Evolutionary conservation across 2,329 filamentous ascomycete genomes (phyloP), one percentile per base, ranked within the genome.

Genomic region (Aspergillus viridinutans): DNA sequence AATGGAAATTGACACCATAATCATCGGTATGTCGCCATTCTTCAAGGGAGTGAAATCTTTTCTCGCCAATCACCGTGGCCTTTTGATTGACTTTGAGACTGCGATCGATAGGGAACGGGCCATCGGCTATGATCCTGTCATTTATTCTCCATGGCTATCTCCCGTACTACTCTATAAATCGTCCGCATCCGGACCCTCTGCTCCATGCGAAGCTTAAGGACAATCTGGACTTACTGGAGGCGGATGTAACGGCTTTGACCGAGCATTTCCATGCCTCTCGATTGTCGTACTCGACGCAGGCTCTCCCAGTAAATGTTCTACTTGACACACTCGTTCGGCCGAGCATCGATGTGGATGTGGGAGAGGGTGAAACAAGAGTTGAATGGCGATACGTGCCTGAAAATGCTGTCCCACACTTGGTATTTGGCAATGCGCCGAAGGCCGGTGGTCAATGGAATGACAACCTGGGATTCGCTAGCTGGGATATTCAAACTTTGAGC

Each of bases 111-210:
- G 84, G 84, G 66, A 85, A 84, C 67, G 84, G 84, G 55, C 84
- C 84, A 49, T 83, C 84, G 52, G 81, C 84, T 52, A 77, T 86
- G 72, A 82, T 85, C 62, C 76, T 86, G 38, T 85, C 83, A 49
- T 86, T 83, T 68, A 84, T 86, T 47, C 78, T 86, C 28, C 83
- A 86, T 69, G 84, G 84, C 40, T 76, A 85, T 64, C 74, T 85
- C 53, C 84, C 84, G 4, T 80, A 78, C 65, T 86, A 86, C 64
- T 71, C 77, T 40, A 71, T 77, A 3, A 63, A 72, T 25, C 72
- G 69, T 54, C 79, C 79, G 38, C 84, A 86, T 70, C 81, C 83
- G 38, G 84, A 86, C 68, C 71, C 76, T 29, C 72, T 85, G 21
- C 76, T 86, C 7, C 78, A 85, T 66, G 69, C 76, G 43, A 85